These are phyloP conservation scores for Sporothrix pseudoabietina DNA, from an alignment of 2,329 filamentous ascomycete genomes.

Conservation along the genomic window DNA sequence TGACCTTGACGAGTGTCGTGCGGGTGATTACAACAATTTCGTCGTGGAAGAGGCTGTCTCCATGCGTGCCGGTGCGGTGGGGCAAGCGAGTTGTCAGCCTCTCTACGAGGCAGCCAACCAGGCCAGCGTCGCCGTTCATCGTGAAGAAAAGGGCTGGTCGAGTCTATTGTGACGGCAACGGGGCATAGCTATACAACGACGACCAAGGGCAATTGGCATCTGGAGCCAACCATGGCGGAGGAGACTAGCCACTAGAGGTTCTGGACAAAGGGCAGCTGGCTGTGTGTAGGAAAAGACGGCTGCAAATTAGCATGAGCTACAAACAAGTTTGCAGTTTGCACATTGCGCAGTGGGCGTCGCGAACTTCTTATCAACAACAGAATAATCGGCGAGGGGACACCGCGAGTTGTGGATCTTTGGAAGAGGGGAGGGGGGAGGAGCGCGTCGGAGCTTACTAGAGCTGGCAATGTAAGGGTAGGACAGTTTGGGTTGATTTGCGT, in stretches of 20 bases:
- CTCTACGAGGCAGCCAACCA: conserved; percentile 64
- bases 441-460: background rate
- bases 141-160: conserved; percentile 34
- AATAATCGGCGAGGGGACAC: background rate
- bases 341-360: background rate
- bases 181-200: conserved; percentile 18
- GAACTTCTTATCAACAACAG: background rate
- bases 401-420: background rate
- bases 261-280: background rate
- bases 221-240: conserved; percentile 25
- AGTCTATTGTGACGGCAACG: background rate
- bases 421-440: background rate
- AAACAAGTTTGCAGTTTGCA: no score
- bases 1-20: conserved; percentile 63
- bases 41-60: conserved; percentile 61
- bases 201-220: conserved; percentile 7
- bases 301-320: background rate
- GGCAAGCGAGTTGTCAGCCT: conserved; percentile 65
- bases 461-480: background rate
- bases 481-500: background rate
- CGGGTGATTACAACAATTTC: conserved; percentile 63
- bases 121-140: conserved; percentile 63
- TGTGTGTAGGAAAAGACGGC: background rate
- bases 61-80: conserved; percentile 61
- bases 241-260: background rate